Evolutionary conservation across 129 eudicot species (phyloP).

Genomic region (Kitagawia praeruptora): DNA sequence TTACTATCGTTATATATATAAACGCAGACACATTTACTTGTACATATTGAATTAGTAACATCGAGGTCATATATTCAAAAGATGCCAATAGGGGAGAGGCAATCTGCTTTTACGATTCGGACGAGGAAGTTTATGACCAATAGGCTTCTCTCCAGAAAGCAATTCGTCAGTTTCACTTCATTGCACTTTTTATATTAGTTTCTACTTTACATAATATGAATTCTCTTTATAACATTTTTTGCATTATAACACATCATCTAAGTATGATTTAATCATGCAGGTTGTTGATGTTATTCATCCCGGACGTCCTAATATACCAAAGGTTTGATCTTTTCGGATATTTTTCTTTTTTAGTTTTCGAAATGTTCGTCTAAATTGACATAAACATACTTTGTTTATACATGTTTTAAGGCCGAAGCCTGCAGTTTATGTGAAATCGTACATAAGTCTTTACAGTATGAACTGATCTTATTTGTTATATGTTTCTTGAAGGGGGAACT

Average conservation of each 20-base stretch:
- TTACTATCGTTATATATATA: background rate
- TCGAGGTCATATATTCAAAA: background rate
- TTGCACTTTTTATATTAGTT: background rate
- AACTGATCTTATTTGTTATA: background rate
- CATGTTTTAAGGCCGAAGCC: no score
- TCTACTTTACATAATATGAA: background rate
- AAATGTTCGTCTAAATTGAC: no score
- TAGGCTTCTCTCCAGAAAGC: conserved; percentile 4
- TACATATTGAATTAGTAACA: background rate
- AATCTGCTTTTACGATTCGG: background rate
- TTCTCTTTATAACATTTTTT: no score
- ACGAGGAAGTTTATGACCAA: conserved; percentile 9
- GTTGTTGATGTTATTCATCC: conserved; percentile 7
- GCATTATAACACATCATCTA: no score
- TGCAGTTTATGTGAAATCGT: background rate
- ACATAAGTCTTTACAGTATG: background rate
- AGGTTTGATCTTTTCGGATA: background rate
- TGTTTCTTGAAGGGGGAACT: background rate
- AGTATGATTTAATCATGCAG: background rate
- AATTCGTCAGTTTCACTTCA: background rate
- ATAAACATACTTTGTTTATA: no score
- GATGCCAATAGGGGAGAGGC: background rate
- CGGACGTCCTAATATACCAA: background rate
- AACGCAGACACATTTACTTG: no score
- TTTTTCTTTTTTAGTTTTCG: background rate